phyloP scores from a whole-genome alignment of 176 grass and related monocot genomes.

The Leersia perrieri region DNA sequence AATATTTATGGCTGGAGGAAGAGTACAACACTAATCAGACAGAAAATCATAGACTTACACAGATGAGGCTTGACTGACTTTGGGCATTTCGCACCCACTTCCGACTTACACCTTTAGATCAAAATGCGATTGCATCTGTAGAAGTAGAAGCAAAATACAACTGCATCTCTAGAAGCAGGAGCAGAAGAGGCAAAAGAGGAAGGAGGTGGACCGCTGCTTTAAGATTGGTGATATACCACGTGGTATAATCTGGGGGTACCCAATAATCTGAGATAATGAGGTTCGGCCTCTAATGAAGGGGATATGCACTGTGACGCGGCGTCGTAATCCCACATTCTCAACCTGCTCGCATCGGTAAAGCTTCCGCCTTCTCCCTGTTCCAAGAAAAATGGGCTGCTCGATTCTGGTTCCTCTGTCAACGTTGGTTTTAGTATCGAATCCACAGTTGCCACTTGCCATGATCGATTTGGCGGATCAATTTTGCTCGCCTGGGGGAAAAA shows the following conservation, averaged over 20 bases:
- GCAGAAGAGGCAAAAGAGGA: no score
- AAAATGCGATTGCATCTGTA: no score
- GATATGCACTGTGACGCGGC: conserved; percentile 11
- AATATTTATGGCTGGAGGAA: no score
- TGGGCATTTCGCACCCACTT: no score
- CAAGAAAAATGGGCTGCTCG: background rate
- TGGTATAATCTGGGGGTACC: background rate
- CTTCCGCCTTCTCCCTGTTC: background rate
- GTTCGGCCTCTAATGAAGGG: background rate
- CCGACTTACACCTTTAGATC: no score
- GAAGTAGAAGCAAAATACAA: no score
- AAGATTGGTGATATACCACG: background rate
- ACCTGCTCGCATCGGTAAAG: background rate
- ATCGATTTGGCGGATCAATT: background rate
- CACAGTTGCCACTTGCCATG: background rate
- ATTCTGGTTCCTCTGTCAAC: background rate
- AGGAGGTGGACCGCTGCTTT: background rate
- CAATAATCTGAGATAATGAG: no score
- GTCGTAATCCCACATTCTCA: background rate
- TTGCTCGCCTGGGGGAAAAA: background rate
- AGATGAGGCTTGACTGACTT: no score
- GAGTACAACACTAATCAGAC: no score
- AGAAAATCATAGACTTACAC: no score
- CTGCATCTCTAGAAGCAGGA: no score
- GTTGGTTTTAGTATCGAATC: background rate